These are phyloP conservation scores for Miscanthus sacchariflorus DNA, from an alignment of 202 grass and related monocot species.

Conservation along the genomic window DNA sequence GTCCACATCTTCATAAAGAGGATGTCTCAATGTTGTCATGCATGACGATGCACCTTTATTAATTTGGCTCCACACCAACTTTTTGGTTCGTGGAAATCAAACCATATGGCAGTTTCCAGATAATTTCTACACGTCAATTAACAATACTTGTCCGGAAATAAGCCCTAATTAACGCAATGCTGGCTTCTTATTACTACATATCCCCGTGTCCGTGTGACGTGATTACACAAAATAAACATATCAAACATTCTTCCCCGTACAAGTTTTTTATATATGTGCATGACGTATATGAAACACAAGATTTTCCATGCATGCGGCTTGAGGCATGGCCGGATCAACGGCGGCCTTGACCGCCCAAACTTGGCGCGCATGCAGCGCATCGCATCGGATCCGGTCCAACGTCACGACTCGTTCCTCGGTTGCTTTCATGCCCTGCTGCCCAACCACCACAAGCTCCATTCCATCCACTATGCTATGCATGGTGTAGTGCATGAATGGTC, in stretches of 20 bases:
- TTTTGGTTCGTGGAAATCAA: background rate
- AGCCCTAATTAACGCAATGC: background rate
- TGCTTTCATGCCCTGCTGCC: constrained; percentile 33
- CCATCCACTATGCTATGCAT: background rate
- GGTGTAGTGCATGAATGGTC: background rate
- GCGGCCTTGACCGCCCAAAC: background rate
- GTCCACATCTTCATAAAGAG: background rate
- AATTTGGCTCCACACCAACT: background rate
- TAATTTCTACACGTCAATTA: background rate
- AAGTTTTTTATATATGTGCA: background rate
- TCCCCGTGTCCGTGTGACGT: background rate
- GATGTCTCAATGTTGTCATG: constrained; percentile 11
- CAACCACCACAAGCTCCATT: constrained; percentile 18
- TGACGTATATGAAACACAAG: background rate
- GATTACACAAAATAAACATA: background rate
- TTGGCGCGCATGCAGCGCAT: background rate
- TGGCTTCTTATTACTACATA: background rate
- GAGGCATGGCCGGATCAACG: constrained; percentile 18
- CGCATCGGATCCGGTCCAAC: constrained; percentile 30
- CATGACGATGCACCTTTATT: background rate
- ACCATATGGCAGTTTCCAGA: background rate
- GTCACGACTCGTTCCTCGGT: constrained; percentile 26
- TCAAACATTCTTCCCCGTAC: background rate
- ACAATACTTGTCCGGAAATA: background rate
- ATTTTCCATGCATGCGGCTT: background rate